These are phyloP conservation scores for Pyropia haitanensis DNA, from an alignment of 23 red algal genomes.

Conservation along the genomic window DNA sequence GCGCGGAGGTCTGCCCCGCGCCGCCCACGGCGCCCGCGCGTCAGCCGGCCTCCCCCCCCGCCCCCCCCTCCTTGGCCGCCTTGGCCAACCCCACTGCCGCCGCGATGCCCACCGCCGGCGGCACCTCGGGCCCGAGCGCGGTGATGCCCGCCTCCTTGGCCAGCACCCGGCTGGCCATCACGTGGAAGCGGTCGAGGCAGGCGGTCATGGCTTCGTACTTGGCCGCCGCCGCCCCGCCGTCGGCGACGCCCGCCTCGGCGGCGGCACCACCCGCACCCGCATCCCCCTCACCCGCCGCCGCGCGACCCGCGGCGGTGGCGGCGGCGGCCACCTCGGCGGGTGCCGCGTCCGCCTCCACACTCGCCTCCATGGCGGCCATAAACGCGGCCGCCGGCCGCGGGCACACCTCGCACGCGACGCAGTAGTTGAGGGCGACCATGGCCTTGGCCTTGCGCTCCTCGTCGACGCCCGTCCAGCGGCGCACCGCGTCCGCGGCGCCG, in stretches of 20 bases:
- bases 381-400: conserved; percentile 25
- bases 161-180: conserved; percentile 62
- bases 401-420: conserved; percentile 51
- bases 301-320: neutral
- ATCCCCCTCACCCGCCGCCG: neutral
- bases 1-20: no score
- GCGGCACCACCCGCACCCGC: neutral
- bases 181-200: conserved; percentile 66
- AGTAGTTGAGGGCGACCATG: conserved; percentile 59
- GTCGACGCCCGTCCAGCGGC: conserved; percentile 7
- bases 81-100: no score
- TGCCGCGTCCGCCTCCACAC: conserved; percentile 1
- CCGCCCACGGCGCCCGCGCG: no score
- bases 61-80: no score
- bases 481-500: conserved; percentile 15
- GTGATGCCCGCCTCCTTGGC: conserved; percentile 25
- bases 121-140: conserved; percentile 39
- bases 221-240: neutral
- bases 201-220: conserved; percentile 40
- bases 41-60: no score
- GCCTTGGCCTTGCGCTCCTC: conserved; percentile 38
- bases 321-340: neutral
- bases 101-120: neutral
- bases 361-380: conserved; percentile 43
- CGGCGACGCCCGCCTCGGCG: neutral